Percentiles rank a stretch among this genome's conserved stretches.
phyloP scores from a whole-genome alignment of 2,329 filamentous ascomycete genomes.

The Zalaria obscura region DNA sequence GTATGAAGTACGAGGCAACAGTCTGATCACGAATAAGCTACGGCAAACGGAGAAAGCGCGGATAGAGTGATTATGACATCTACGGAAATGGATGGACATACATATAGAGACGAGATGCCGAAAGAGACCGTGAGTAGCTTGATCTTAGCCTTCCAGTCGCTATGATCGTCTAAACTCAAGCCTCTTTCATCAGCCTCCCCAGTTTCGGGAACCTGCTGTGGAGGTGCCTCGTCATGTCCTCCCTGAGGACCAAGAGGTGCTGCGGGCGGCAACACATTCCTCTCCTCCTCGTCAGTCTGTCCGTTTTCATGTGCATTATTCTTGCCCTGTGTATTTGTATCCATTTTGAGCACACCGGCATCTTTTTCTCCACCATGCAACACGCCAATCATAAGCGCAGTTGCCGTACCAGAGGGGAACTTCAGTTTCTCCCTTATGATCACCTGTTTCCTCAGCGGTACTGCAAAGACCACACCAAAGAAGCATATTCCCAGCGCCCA shows the following conservation, averaged over 20 bases:
- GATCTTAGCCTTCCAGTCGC: conserved; percentile 49
- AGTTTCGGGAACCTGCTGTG: neutral
- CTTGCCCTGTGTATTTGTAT: conserved; percentile 11
- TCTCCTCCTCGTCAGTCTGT: conserved; percentile 5
- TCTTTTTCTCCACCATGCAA: conserved; percentile 51
- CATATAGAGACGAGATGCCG: conserved; percentile 39
- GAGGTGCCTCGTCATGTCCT: conserved; percentile 7
- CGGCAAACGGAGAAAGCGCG: no score
- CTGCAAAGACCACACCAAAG: conserved; percentile 93
- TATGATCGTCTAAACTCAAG: conserved; percentile 21
- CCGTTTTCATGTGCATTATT: conserved; percentile 14
- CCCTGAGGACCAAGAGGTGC: neutral
- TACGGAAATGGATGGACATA: conserved; percentile 14
- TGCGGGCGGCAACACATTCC: conserved; percentile 1
- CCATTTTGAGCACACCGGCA: conserved; percentile 23
- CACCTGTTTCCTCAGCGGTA: conserved; percentile 78
- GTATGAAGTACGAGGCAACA: conserved; percentile 78
- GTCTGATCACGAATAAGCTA: conserved; percentile 38
- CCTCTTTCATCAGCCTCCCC: conserved; percentile 10
- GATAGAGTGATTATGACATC: neutral
- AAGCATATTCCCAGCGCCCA: conserved; percentile 92
- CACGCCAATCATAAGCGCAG: conserved; percentile 82
- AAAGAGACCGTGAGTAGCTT: conserved; percentile 46
- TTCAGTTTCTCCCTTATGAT: conserved; percentile 85
- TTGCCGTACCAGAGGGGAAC: conserved; percentile 92